Base-by-base conservation (phyloP, 768 basidiomycete species). In the Pisolithus marmoratus region DNA sequence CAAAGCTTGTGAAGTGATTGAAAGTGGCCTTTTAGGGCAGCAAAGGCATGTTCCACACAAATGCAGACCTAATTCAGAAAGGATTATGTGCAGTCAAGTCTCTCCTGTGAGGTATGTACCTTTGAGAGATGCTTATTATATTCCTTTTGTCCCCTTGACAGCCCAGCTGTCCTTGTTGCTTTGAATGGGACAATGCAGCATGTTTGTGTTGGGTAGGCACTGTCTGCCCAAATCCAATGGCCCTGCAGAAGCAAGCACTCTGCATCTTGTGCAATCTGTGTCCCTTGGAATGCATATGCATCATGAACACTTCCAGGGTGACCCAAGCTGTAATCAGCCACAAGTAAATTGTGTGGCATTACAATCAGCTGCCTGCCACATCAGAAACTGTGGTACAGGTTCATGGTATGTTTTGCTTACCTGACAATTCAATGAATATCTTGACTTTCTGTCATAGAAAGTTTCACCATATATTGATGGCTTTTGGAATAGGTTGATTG, bases 361-460 rank as follows among this genome's bases (percentile, higher is more conserved):
- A 58, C 27, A 8, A 37, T 7, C 0, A 50, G 14, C 51, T 50
- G 22, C 27, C 27, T n/a, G 17, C 38, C 14, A 37, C n/a, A 19
- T 41, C 38, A 41, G 38, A 9, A 19, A 41, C 38, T 2, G 27
- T 29, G 20, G 22, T 19, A 41, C 3, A 41, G 22, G 20, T 38
- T 38, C 2, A 8, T 17, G 45, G 41, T 38, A 54, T 19, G 12
- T 41, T 19, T 20, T 24, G 19, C 23, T 4, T 40, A 59, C 63
- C 50, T 62, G 61, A 29, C 50, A 54, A 41, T 58, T 54, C 0
- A 60, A 15, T 12, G 52, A 63, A 23, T 60, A 65, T 1, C 43
- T 48, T 27, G 37, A 38, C 15, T 58, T 58, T 34, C 54, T 49
- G 24, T 64, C 58, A 54, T 54, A 54, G 38, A 53, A 56, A 3